A percentile compares a stretch with the other conserved stretches of the same genome.
Conservation (phyloP, 2,329 filamentous ascomycete genomes). For the Ambrosiella cleistominuta region DNA sequence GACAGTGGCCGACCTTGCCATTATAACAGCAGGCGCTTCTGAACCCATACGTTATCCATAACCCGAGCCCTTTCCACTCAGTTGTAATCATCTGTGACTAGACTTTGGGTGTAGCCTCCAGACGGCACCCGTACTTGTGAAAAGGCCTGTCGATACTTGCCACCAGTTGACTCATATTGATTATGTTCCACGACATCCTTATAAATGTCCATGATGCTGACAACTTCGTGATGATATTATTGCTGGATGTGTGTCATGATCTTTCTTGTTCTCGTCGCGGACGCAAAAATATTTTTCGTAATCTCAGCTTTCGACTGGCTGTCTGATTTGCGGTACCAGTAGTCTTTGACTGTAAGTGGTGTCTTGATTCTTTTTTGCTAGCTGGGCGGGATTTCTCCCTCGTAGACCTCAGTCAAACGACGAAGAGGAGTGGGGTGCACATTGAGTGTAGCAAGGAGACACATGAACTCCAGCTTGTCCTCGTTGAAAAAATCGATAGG, state of each 20-base stretch:
- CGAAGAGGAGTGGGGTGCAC: background rate
- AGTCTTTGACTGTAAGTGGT: background rate
- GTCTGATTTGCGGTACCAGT: background rate
- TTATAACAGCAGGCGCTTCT: background rate
- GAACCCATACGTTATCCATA: background rate
- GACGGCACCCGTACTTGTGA: too few species aligned
- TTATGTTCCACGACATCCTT: background rate
- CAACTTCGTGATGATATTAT: background rate
- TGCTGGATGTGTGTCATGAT: background rate
- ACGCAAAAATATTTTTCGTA: background rate
- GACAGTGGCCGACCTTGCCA: background rate
- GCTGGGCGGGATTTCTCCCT: background rate
- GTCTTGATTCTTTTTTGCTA: background rate
- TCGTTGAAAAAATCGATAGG: background rate
- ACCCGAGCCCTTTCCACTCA: too few species aligned
- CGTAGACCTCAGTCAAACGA: background rate
- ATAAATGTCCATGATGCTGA: background rate
- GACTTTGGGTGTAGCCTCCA: background rate
- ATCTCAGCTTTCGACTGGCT: background rate
- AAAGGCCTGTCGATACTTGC: background rate
- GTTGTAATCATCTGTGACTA: background rate
- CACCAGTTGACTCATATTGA: background rate
- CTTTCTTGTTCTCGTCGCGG: background rate
- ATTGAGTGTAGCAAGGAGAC: background rate
- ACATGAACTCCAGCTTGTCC: too few species aligned